Evolutionary conservation across 2,329 filamentous ascomycete genomes (phyloP).

Genomic region (Clonostachys solani): DNA sequence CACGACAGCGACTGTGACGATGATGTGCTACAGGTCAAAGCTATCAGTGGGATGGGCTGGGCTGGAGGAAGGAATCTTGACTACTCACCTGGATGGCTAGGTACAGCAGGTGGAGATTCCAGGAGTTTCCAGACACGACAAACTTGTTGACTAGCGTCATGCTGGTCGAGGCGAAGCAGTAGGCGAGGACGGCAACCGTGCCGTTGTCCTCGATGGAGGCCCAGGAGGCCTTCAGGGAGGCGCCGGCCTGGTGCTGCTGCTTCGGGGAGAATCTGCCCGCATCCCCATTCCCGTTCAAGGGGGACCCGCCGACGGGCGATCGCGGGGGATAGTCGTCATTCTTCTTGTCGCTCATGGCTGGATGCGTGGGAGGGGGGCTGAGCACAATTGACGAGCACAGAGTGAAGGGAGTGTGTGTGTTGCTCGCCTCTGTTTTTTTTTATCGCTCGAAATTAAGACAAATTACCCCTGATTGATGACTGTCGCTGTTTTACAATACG

Average conservation of each 20-base stretch:
- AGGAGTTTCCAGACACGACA: slow-evolving; percentile 82
- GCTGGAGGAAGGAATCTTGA: background rate
- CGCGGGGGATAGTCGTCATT: slow-evolving; percentile 74
- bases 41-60: too few species aligned
- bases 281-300: slow-evolving; percentile 18
- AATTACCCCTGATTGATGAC: too few species aligned
- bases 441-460: too few species aligned
- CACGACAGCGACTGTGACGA: too few species aligned
- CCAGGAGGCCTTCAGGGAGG: slow-evolving; percentile 31
- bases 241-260: slow-evolving; percentile 23
- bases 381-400: too few species aligned
- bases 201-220: slow-evolving; percentile 52
- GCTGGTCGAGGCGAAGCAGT: slow-evolving; percentile 93
- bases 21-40: too few species aligned
- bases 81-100: slow-evolving; percentile 79
- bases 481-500: too few species aligned
- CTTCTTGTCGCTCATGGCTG: slow-evolving; percentile 78
- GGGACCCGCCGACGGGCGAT: slow-evolving; percentile 33
- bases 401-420: too few species aligned
- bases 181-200: slow-evolving; percentile 76
- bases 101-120: slow-evolving; percentile 97
- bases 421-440: too few species aligned
- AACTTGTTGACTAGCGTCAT: slow-evolving; percentile 99
- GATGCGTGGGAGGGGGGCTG: too few species aligned
- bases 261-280: slow-evolving; percentile 39